Evolutionary conservation across 768 basidiomycete species (phyloP), one percentile per base, ranked within the genome.

Genomic region (Mycena amicta): DNA sequence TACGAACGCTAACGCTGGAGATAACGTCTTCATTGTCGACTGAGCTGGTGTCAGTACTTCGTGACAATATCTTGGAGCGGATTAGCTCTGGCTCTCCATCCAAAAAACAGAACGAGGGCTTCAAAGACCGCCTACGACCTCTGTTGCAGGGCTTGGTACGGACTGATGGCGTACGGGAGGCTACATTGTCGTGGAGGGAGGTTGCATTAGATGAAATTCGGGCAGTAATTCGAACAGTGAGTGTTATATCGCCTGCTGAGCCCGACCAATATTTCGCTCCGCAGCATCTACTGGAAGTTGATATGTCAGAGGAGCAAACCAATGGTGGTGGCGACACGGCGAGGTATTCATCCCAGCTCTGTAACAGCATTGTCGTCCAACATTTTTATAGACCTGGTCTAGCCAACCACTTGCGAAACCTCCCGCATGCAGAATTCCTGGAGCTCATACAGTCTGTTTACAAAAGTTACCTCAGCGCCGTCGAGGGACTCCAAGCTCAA

Each of bases 101-200:
- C 12, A 66, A 46, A 64, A 68, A 41, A 68, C 74, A 52, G 64
- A 72, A 83, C 56, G 69, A 81, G 59, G 77, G 77, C 1, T 68
- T 92, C 50, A 80, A 79, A 53, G 89, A 92, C 61, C 77, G 85
- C 28, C 65, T 94, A 37, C 80, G 81, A 26, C 93, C 93, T 2
- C 67, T 95, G 45, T 69, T 97, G 26, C 80, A 86, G 29, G 92
- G 92, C n/a, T 79, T 98, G 50, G 72, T 86, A 23, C 79, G 90
- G 59, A 90, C 91, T 1, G 83, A 80, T 41, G 89, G 87, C 3
- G 69, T 93, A 40, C 84, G 85, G 52, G 89, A 90, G 59, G 87
- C 85, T 1, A 76, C 85, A 27, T 63, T 82, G 12, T 82, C 84
- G 16, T 94, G 92, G 89, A 75, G 89, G 60, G 85, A 89, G 37